Evolutionary conservation across 257 asterid genomes (phyloP), one percentile per base, ranked within the genome.

Genomic region (Ehretia macrophylla): DNA sequence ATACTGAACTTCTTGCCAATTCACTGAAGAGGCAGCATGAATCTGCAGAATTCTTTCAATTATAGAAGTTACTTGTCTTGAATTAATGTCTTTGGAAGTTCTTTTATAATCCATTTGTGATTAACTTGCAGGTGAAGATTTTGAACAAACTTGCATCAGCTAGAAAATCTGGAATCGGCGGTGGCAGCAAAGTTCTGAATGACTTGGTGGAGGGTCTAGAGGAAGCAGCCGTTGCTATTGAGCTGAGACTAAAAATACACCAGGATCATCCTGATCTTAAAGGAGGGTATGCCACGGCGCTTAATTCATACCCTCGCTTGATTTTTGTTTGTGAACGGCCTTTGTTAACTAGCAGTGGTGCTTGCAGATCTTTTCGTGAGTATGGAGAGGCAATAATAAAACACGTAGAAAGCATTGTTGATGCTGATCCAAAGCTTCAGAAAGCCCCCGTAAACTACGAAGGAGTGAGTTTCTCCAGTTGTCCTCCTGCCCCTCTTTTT

Each of bases 91-190:
- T 27, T 27, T 27, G 35, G 35, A 27, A 1, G 35, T 27, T 27
- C n/a, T n/a, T 27, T 27, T 27, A 27, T 27, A 27, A 27, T 27
- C 54, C 54, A 49, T 49, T 49, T 49, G 54, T 17, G 3, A 27
- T 18, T 49, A 21, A 49, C 14, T 47, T n/a, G 54, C 63, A 93
- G 99, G 99, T 93, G 68, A 93, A 93, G 79, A 86, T 89, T 35
- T 78, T 93, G 72, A 93, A 93, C 60, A 93, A 93, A 78, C 95
- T 93, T 46, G 99, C 99, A 65, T 85, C 96, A 68, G 96, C 94
- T 56, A 89, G 82, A 79, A 86, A 95, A 68, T 81, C 96, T 47
- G 97, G 99, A 75, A 63, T 68, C 19, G 88, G 79, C 17, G 71
- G 74, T 32, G 92, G 99, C 77, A 89, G 95, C 82, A 89, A 86